These are phyloP conservation scores for Lentinula detonsa DNA, from an alignment of 768 basidiomycete genomes.

Conservation along the genomic window DNA sequence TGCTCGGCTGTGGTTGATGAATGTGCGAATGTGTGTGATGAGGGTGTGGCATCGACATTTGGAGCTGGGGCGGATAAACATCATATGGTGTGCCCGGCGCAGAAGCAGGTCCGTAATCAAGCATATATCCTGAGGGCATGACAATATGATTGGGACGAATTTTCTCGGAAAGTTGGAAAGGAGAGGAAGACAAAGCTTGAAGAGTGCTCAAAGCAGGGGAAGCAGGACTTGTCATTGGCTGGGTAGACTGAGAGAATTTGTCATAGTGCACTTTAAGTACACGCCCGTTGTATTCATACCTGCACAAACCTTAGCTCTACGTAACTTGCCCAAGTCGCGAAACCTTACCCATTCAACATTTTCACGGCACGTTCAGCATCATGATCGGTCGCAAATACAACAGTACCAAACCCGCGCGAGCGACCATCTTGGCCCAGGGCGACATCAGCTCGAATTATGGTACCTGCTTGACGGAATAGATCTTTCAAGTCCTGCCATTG, in stretches of 20 bases:
- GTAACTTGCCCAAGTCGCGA: not conserved
- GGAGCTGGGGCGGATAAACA: conserved; percentile 14
- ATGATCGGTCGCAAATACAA: conserved; percentile 74
- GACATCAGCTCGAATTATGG: conserved; percentile 87
- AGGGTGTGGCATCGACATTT: conserved; percentile 11
- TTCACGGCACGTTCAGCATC: conserved; percentile 82
- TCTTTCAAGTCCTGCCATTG: conserved; percentile 99
- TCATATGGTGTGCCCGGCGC: conserved; percentile 32
- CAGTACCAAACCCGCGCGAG: conserved; percentile 90
- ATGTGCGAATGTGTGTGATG: conserved; percentile 10
- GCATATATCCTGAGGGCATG: conserved; percentile 27
- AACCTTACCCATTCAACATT: conserved; percentile 87
- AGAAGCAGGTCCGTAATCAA: conserved; percentile 33
- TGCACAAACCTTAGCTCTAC: conserved; percentile 21
- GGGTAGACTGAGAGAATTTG: conserved; percentile 51
- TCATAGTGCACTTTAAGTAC: conserved; percentile 88
- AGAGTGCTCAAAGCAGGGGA: conserved; percentile 15
- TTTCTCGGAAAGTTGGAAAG: conserved; percentile 1
- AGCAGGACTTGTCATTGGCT: conserved; percentile 15
- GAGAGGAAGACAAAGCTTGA: not conserved
- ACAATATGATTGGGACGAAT: conserved; percentile 22
- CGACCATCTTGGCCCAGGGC: conserved; percentile 84
- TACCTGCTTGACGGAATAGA: conserved; percentile 86
- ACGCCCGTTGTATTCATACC: conserved; percentile 86
- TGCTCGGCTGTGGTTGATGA: conserved; percentile 1